Conservation (phyloP, 305 asterid species). For the Euphrasia arctica region DNA sequence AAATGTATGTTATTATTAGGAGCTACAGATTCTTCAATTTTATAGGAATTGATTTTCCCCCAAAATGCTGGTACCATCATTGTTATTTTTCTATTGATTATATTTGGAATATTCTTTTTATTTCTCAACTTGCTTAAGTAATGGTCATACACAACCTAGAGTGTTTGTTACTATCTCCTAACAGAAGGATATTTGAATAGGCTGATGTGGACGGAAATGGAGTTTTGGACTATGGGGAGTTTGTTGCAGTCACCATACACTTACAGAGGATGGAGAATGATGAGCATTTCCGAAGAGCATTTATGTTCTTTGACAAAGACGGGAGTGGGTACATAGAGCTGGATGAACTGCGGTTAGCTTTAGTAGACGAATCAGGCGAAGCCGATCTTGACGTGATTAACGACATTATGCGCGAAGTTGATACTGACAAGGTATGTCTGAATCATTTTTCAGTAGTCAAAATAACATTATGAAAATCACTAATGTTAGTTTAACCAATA, state of each 20-base stretch:
- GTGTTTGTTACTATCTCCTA: constrained; percentile 15
- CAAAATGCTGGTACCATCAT: no score
- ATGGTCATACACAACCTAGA: not conserved
- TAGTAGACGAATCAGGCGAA: constrained; percentile 86
- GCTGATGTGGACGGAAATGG: constrained; percentile 99
- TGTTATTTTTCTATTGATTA: no score
- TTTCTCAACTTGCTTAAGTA: no score
- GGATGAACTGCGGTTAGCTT: constrained; percentile 73
- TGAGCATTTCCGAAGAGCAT: constrained; percentile 87
- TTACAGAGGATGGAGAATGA: constrained; percentile 91
- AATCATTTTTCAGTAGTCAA: not conserved
- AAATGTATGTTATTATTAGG: no score
- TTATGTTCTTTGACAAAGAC: constrained; percentile 86
- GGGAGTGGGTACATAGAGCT: constrained; percentile 91
- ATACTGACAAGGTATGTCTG: constrained; percentile 76
- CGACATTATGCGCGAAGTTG: constrained; percentile 90
- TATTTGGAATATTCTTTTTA: no score
- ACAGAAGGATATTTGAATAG: constrained; percentile 34
- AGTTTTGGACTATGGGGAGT: constrained; percentile 91
- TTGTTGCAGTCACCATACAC: constrained; percentile 98
- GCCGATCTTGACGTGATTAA: constrained; percentile 53
- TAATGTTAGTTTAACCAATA: no score
- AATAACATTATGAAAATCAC: not conserved
- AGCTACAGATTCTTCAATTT: no score
- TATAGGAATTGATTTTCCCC: no score